Evolutionary conservation across 495 filamentous ascomycete genomes (phyloP).

Genomic region (Pseudoneurospora amorphoporcata): DNA sequence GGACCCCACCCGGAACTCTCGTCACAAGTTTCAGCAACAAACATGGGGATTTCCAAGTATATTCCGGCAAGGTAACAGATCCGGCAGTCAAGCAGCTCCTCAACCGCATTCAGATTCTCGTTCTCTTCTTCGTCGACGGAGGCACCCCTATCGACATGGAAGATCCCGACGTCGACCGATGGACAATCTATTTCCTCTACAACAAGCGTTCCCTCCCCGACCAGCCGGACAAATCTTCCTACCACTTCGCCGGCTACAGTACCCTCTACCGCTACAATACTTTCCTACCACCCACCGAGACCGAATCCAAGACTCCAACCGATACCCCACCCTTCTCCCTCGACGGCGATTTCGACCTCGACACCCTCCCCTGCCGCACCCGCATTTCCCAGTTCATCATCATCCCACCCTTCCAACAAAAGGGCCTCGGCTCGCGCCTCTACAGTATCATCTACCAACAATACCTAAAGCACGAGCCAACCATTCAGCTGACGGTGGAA

Average conservation of each 20-base stretch:
- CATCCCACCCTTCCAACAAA: constrained; percentile 74
- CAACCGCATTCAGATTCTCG: constrained; percentile 68
- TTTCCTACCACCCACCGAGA: constrained; percentile 23
- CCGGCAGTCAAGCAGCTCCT: constrained; percentile 52
- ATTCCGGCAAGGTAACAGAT: constrained; percentile 40
- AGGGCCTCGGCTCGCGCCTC: constrained; percentile 67
- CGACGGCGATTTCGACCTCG: constrained; percentile 18
- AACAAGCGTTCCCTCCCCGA: constrained; percentile 43
- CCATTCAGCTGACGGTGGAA: constrained; percentile 83
- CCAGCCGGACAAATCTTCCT: constrained; percentile 42
- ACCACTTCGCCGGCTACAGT: constrained; percentile 73
- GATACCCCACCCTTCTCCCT: constrained; percentile 14
- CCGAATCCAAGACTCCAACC: neutral
- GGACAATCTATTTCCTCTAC: constrained; percentile 82
- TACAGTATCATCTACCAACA: constrained; percentile 66
- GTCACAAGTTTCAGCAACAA: constrained; percentile 27
- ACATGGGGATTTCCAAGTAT: constrained; percentile 39
- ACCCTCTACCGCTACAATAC: constrained; percentile 81
- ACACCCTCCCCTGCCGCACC: constrained; percentile 51
- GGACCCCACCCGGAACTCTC: constrained; percentile 45
- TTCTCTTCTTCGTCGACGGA: constrained; percentile 88
- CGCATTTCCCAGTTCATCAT: constrained; percentile 93
- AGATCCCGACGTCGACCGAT: constrained; percentile 66
- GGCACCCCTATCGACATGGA: constrained; percentile 62
- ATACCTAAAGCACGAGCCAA: constrained; percentile 50